Evolutionary conservation across 768 basidiomycete genomes (phyloP), one percentile per base, ranked within the genome.

Genomic region (Tephrocybe rancida): DNA sequence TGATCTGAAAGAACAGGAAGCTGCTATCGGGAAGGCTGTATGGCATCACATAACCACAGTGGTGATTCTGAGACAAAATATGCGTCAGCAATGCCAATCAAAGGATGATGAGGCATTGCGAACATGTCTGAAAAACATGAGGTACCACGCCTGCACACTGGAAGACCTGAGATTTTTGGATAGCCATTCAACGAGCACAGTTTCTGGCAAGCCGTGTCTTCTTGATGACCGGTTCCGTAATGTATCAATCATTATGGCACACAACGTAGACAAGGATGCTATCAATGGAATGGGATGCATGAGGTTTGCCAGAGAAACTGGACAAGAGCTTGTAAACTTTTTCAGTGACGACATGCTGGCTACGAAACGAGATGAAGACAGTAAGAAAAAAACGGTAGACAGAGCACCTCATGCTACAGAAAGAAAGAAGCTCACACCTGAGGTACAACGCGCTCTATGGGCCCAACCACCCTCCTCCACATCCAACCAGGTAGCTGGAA

Each of bases 1-100:
- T 1, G 5, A 34, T 14, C 35, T 35, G 3, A 25, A 30, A 9
- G 47, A 55, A 10, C 60, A 69, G 41, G 29, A 57, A 41, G 29
- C 34, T 39, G 52, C 56, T 7, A 55, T 67, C 11, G 62, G 67
- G 16, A 65, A 66, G 45, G 56, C 62, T 5, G n/a, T 67, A 4
- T 68, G 68, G 66, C 66, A 67, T 54, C 64, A 66, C 38, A 52
- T 69, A 7, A 66, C 55, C 7, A 63, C 61, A 10, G 64, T 66
- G 5, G 62, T 67, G 11, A 52, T 59, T 11, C 32, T 62, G 21
- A 21, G 29, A 2, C 27, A 58, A 55, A 76, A 75, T 54, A 72
- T 70, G 71, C 10, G 69, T 25, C 70, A 73, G 19, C 2, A 50
- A 53, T 26, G 25, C 3, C 52, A 64, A 39, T 56, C 45, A 3